phyloP scores from a whole-genome alignment of 371 early-diverging fungal genomes.

The Mucor plumbeus region DNA sequence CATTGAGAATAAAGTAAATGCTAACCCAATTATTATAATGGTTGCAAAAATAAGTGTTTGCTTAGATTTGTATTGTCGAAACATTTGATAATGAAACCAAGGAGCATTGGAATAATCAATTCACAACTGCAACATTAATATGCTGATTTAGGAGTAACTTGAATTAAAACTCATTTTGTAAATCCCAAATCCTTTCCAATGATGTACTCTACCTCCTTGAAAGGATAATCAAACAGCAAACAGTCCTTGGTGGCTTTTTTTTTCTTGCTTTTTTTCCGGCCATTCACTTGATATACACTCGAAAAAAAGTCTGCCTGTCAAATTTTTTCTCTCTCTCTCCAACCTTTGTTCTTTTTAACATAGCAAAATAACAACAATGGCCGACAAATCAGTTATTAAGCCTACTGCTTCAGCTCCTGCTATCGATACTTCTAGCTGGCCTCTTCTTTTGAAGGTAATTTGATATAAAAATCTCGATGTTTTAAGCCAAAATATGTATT shows the following conservation, averaged over 20 bases:
- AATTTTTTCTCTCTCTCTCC: slow-evolving; percentile 15
- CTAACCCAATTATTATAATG: neutral
- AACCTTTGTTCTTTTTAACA: slow-evolving; percentile 18
- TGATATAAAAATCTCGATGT: neutral
- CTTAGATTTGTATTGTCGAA: neutral
- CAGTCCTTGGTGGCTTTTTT: slow-evolving; percentile 14
- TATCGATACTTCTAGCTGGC: slow-evolving; percentile 95
- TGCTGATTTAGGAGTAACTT: neutral
- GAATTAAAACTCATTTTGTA: neutral
- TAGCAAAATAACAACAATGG: slow-evolving; percentile 27
- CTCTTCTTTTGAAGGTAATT: slow-evolving; percentile 89
- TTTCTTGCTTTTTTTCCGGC: slow-evolving; percentile 7
- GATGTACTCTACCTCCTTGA: neutral
- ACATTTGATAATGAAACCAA: slow-evolving; percentile 1
- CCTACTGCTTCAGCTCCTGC: slow-evolving; percentile 78
- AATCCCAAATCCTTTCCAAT: slow-evolving; percentile 1
- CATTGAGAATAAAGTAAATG: neutral
- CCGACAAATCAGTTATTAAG: slow-evolving; percentile 64
- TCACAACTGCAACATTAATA: neutral
- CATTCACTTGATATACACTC: neutral
- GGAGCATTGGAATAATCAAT: neutral
- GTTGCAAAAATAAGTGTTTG: neutral
- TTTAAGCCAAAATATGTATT: neutral
- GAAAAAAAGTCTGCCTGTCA: slow-evolving; percentile 24
- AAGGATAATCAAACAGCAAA: neutral